phyloP scores from a whole-genome alignment of 176 grass and related monocot species.

The Zea mays region DNA sequence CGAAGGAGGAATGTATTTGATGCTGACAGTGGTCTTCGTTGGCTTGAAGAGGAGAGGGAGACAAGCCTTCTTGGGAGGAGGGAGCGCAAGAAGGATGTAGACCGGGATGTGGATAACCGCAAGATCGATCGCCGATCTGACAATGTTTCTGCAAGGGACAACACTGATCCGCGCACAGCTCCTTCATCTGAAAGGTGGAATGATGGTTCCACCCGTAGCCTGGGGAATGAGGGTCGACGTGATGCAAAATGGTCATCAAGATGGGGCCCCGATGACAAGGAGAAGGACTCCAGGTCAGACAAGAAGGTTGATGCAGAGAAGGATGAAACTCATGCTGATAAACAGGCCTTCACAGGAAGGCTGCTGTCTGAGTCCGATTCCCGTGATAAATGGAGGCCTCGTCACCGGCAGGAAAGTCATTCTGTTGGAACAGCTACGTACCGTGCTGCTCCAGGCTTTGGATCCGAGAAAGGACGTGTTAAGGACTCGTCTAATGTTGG shows the following conservation, averaged over 20 bases:
- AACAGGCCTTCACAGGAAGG: slow-evolving; percentile 61
- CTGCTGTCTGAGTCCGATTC: slow-evolving; percentile 75
- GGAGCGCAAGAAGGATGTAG: slow-evolving; percentile 77
- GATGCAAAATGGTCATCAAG: slow-evolving; percentile 93
- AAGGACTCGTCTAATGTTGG: slow-evolving; percentile 58
- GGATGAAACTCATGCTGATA: slow-evolving; percentile 66
- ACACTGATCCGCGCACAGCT: slow-evolving; percentile 45
- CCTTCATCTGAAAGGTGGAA: slow-evolving; percentile 60
- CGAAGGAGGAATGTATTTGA: slow-evolving; percentile 56
- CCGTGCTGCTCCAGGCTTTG: slow-evolving; percentile 91
- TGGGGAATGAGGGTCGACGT: slow-evolving; percentile 58
- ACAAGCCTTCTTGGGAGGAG: slow-evolving; percentile 77
- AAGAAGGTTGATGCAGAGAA: slow-evolving; percentile 71
- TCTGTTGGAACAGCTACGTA: slow-evolving; percentile 50
- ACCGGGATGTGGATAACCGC: slow-evolving; percentile 67
- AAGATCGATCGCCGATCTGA: slow-evolving; percentile 70
- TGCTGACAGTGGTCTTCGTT: slow-evolving; percentile 67
- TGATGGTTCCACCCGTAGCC: slow-evolving; percentile 54
- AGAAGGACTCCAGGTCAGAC: slow-evolving; percentile 66
- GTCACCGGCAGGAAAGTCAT: slow-evolving; percentile 81
- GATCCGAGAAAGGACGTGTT: slow-evolving; percentile 67
- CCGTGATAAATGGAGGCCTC: slow-evolving; percentile 98
- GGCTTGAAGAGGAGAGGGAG: slow-evolving; percentile 99
- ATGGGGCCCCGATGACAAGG: slow-evolving; percentile 96
- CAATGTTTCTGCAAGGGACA: slow-evolving; percentile 66